Conservation (phyloP, 202 grass and related monocot species). For the Hordeum pubiflorum region DNA sequence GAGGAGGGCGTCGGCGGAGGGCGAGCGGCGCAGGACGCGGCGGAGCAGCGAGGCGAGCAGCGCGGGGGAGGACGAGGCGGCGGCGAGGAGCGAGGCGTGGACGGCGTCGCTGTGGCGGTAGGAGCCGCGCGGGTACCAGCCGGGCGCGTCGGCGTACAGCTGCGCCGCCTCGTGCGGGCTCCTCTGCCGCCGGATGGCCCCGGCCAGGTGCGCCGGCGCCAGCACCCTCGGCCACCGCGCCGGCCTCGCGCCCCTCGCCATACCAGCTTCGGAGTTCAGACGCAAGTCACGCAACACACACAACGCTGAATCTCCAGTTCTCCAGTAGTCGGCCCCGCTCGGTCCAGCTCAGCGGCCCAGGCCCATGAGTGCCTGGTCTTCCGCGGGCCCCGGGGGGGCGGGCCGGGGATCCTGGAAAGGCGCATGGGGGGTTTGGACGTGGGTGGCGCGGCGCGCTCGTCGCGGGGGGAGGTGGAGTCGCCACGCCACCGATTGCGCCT, state of each 20-base stretch:
- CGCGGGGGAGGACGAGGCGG: constrained; percentile 13
- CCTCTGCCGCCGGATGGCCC: constrained; percentile 66
- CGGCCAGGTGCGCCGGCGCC: constrained; percentile 50
- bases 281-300: no score
- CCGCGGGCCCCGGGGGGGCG: background rate
- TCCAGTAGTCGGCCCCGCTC: no score
- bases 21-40: constrained; percentile 39
- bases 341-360: no score
- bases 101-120: constrained; percentile 78
- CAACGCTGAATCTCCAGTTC: no score
- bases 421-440: background rate
- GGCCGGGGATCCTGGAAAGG: background rate
- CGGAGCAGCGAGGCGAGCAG: constrained; percentile 43
- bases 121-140: constrained; percentile 42
- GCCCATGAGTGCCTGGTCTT: background rate
- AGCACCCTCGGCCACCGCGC: constrained; percentile 82
- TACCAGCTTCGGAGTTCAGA: no score
- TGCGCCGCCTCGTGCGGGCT: constrained; percentile 40
- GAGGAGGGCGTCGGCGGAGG: constrained; percentile 51
- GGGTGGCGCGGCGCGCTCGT: background rate
- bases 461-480: background rate
- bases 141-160: constrained; percentile 47
- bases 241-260: constrained; percentile 14
- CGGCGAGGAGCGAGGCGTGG: constrained; percentile 43
- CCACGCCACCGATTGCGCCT: background rate